Base-by-base conservation (phyloP, 2,329 filamentous ascomycete species). In the Chrysoporthe puriensis region DNA sequence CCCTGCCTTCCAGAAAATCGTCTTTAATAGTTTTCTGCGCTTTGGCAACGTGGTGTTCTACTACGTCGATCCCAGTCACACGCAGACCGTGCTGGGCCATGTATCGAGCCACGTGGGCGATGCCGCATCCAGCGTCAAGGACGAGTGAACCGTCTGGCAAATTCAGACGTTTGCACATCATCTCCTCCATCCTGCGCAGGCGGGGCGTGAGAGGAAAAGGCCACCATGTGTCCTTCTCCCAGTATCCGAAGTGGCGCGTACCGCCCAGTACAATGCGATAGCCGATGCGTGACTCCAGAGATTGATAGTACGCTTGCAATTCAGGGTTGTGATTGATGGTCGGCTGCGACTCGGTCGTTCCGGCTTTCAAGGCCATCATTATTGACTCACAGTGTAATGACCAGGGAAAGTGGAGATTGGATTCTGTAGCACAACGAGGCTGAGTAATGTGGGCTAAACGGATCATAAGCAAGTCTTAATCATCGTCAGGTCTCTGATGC, bases 121-220 rank as follows among this genome's bases (percentile, higher is more conserved):
- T 78, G 1, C 85, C 85, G 69, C 82, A 84, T 16, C 84, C 84
- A 1, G 84, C 84, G 70, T 87, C 85, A 7, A 87, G 76, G 1
- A 86, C 79, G n/a, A 73, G 73, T 0, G 82, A 74, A 14, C 82
- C 82, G 3, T 72, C 60, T 9, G 77, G 73, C 1, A 84, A 75
- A 16, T 71, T 71, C 11, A 86, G 71, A 1, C 73, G 75, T 21
- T 75, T 73, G 66, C 77, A 76, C 14, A 87, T 74, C 69, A 82
- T 79, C 59, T 84, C 80, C 71, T 87, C 84, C 85, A 86, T 86
- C 16, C 72, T 74, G 40, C 82, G 77, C 58, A 84, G 77, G 3
- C 79, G 76, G 13, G 68, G 73, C 16, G 73, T 72, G 14, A 86
- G 73, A 1, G 84, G 83, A 66, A 86, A 84, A 0, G 84, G 83